Percentiles rank a stretch among this genome's conserved stretches.
Conservation (phyloP, 768 basidiomycete genomes). For the Trametes villosa region DNA sequence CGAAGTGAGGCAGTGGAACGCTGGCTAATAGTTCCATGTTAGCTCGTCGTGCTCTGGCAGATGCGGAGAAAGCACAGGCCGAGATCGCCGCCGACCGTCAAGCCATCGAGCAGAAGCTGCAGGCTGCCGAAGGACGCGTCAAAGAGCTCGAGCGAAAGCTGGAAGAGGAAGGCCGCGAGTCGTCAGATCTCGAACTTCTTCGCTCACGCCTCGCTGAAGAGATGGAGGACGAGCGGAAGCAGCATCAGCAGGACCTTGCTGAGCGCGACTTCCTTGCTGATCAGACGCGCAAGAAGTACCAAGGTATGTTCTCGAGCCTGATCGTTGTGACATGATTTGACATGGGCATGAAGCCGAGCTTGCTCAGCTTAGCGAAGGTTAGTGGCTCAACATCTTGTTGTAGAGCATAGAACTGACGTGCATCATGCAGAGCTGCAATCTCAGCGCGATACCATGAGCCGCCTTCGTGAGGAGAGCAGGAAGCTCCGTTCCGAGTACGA, state of each 20-base stretch:
- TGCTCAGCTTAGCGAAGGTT: constrained; percentile 80
- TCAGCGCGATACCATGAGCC: constrained; percentile 74
- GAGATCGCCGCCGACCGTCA: constrained; percentile 57
- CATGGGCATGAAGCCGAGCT: constrained; percentile 58
- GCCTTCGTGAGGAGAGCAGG: constrained; percentile 79
- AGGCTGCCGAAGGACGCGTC: constrained; percentile 54
- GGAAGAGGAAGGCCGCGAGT: constrained; percentile 69
- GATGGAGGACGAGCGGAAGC: constrained; percentile 77
- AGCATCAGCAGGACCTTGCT: constrained; percentile 78
- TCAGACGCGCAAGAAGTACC: constrained; percentile 86
- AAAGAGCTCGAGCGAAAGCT: constrained; percentile 65
- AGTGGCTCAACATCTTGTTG: constrained; percentile 1
- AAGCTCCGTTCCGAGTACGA: constrained; percentile 79
- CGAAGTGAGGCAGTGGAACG: background rate
- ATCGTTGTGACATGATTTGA: too few relatives aligned
- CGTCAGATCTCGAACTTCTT: constrained; percentile 64
- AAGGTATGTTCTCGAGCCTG: too few relatives aligned
- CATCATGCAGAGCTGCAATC: constrained; percentile 66
- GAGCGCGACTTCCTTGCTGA: constrained; percentile 79
- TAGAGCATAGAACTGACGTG: background rate
- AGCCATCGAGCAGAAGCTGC: constrained; percentile 51
- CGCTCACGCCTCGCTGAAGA: constrained; percentile 73
- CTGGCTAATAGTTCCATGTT: background rate
- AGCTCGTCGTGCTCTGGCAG: constrained; percentile 66
- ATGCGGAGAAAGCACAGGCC: constrained; percentile 61